Evolutionary conservation across 768 basidiomycete genomes (phyloP).

Genomic region (Leccinellum luteum): DNA sequence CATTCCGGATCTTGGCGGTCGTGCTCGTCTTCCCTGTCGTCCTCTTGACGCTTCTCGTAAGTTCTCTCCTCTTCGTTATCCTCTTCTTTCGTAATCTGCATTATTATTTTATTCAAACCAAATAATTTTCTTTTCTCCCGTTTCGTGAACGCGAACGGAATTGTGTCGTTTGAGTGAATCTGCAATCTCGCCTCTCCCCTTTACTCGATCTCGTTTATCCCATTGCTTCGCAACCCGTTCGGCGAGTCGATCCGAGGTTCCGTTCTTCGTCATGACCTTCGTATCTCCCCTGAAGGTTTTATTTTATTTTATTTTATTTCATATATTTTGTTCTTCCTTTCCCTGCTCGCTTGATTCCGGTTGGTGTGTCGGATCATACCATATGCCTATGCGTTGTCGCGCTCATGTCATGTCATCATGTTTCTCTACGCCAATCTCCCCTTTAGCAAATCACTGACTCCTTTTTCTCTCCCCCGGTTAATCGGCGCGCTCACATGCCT

Average conservation of each 20-base stretch:
- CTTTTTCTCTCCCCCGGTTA: neutral
- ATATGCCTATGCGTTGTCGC: neutral
- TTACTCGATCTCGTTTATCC: neutral
- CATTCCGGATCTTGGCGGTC: constrained; percentile 62
- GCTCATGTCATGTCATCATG: neutral
- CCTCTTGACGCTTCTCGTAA: constrained; percentile 64
- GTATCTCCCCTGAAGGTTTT: constrained; percentile 13
- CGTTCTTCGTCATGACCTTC: constrained; percentile 3
- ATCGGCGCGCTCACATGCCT: neutral
- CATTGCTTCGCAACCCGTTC: constrained; percentile 1
- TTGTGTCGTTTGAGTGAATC: constrained; percentile 1
- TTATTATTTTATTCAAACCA: neutral
- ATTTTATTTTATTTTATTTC: neutral
- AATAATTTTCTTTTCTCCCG: constrained; percentile 1
- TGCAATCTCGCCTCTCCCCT: constrained; percentile 1
- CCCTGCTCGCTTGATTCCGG: constrained; percentile 5
- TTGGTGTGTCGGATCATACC: neutral
- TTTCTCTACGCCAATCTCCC: neutral
- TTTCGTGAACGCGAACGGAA: neutral
- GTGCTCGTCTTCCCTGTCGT: constrained; percentile 48
- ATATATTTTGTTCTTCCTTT: neutral
- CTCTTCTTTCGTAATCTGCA: constrained; percentile 8
- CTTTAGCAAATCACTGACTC: constrained; percentile 10
- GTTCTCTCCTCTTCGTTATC: constrained; percentile 24
- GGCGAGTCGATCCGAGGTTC: constrained; percentile 13